Base-by-base conservation (phyloP, 2,329 filamentous ascomycete species). In the Phialophora chinensis region DNA sequence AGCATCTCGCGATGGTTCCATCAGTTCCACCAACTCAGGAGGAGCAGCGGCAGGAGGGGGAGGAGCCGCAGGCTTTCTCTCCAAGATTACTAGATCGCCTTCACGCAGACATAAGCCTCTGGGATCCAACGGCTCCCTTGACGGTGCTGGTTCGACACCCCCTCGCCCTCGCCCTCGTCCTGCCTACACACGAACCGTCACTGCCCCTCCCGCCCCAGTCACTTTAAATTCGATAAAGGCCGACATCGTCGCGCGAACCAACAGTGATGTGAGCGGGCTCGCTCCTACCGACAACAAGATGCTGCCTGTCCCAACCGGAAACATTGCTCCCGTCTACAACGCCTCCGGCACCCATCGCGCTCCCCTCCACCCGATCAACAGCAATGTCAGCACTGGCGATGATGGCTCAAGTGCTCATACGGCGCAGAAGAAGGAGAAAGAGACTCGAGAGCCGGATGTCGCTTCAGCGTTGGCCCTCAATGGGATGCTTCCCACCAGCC, bases 21-120 rank as follows among this genome's bases (percentile, higher is more conserved):
- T 65, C 58, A 66, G 65, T 56, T 67, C 65, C 23, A 63, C 58
- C 53, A 66, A 65, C 58, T 69, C 67, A 69, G 65, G 65, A 60
- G 50, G 50, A 55, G 38, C 27, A 44, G 29, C 60, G 11, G 35
- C 31, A 54, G 31, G 44, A 42, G 29, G 35, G 14, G 59, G 59
- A 61, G 61, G 57, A 57, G 58, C 64, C 35, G 35, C 61, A 11
- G 67, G 65, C 47, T 70, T 73, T 47, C 66, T 73, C 42, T 70
- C 70, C 53, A 73, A 73, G 59, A 69, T 73, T 29, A 68, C 66
- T 14, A 68, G 70, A 66, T 72, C 71, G 4, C 71, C 71, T 54
- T 71, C 69, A 47, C 65, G 67, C 52, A 65, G 66, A 53, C 71
- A 72, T 65, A 71, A 68, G 55, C 66, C 71, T 52, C 66, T 69